Percentiles rank a stretch among this genome's conserved stretches.
These are phyloP conservation scores for Porodaedalea pini DNA, from an alignment of 1,284 basidiomycete species.

Conservation along the genomic window DNA sequence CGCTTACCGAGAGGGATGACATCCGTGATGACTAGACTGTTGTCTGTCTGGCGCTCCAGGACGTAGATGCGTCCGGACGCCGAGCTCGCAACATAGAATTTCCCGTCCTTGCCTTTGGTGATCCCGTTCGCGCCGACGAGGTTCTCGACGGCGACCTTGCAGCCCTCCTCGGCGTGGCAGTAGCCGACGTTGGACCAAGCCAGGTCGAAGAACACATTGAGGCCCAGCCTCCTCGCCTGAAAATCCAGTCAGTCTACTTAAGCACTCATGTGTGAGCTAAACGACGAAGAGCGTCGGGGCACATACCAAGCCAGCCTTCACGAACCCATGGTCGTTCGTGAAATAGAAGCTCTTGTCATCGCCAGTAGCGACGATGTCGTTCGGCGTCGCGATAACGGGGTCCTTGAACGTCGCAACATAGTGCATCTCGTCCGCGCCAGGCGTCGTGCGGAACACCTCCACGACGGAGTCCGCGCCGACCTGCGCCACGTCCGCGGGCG, in stretches of 20 bases:
- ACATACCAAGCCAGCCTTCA: conserved; percentile 53
- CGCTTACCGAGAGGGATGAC: conserved; percentile 40
- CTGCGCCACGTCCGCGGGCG: conserved; percentile 32
- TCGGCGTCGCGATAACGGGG: conserved; percentile 60
- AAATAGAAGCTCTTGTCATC: conserved; percentile 63
- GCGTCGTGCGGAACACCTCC: conserved; percentile 61
- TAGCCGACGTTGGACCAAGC: conserved; percentile 48
- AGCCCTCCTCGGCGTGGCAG: conserved; percentile 55
- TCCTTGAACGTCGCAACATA: conserved; percentile 59
- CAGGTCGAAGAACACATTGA: conserved; percentile 16
- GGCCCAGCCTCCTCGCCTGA: background rate
- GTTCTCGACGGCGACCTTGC: conserved; percentile 48
- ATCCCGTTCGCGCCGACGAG: conserved; percentile 57
- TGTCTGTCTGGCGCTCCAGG: conserved; percentile 52
- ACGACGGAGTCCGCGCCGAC: conserved; percentile 68
- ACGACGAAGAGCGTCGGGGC: background rate
- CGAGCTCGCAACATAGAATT: conserved; percentile 51
- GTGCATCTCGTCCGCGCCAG: conserved; percentile 43
- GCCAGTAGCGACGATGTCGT: conserved; percentile 60
- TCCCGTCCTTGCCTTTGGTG: conserved; percentile 44
- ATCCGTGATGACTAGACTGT: conserved; percentile 49
- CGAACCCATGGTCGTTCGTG: conserved; percentile 57
- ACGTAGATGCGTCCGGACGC: conserved; percentile 42
- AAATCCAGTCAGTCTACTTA: no score
- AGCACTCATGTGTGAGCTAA: no score